A percentile compares a stretch with the other conserved stretches of the same genome.
These are phyloP conservation scores for Sporothrix schenckii DNA, from an alignment of 2,329 filamentous ascomycete species.

Conservation along the genomic window DNA sequence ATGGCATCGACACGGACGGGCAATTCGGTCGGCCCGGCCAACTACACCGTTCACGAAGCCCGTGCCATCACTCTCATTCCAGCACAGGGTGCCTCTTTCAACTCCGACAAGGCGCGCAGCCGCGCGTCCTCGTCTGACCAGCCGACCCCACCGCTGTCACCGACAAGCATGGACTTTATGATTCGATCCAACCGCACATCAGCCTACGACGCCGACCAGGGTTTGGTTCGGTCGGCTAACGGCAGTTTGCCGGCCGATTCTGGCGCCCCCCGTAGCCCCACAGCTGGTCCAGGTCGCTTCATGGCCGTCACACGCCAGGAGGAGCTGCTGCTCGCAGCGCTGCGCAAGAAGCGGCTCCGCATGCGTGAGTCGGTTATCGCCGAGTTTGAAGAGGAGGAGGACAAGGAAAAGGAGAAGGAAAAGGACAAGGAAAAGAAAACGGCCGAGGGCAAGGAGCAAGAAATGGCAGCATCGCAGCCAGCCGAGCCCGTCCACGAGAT, in stretches of 20 bases:
- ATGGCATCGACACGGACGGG: constrained; percentile 19
- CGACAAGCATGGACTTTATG: constrained; percentile 55
- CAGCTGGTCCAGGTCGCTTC: constrained; percentile 46
- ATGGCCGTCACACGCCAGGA: constrained; percentile 63
- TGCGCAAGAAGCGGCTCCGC: constrained; percentile 59
- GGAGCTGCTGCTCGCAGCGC: constrained; percentile 60
- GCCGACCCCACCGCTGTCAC: constrained; percentile 55
- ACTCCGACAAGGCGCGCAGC: not conserved
- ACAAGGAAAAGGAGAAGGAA: constrained; percentile 26
- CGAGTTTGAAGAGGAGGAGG: constrained; percentile 47
- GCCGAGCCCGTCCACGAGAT: constrained; percentile 26
- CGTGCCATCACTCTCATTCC: constrained; percentile 47
- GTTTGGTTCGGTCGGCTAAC: not conserved
- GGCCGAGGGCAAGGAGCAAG: constrained; percentile 2
- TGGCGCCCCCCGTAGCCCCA: constrained; percentile 32
- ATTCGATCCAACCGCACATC: constrained; percentile 44
- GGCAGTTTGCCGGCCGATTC: constrained; percentile 32
- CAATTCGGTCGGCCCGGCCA: not conserved
- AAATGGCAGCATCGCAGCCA: not conserved
- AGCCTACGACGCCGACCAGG: constrained; percentile 33
- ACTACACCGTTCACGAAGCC: constrained; percentile 44
- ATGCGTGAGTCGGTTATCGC: constrained; percentile 55
- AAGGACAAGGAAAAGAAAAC: constrained; percentile 38
- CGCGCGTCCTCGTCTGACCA: constrained; percentile 25
- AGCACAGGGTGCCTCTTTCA: constrained; percentile 34